These are phyloP conservation scores for Dactylellina haptotyla DNA, from an alignment of 2,329 filamentous ascomycete species.

Conservation along the genomic window DNA sequence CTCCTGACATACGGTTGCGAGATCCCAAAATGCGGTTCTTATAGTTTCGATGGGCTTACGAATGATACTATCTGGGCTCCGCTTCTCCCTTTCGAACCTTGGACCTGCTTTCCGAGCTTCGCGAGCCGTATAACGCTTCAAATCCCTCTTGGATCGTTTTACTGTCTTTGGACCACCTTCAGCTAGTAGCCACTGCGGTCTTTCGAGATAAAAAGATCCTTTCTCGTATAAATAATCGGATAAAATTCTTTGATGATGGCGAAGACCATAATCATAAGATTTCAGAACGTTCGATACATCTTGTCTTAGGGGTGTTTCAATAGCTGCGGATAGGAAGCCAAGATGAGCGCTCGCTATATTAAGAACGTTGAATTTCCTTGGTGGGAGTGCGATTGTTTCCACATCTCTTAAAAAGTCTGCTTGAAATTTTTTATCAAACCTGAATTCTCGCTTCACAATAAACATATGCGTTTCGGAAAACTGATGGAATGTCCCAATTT, in stretches of 20 bases:
- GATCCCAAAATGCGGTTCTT: background rate
- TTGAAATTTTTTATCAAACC: background rate
- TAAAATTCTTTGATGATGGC: background rate
- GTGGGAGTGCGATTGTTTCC: background rate
- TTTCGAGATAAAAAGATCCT: background rate
- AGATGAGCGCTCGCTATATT: background rate
- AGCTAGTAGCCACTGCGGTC: background rate
- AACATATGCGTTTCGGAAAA: no score
- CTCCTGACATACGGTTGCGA: slow-evolving; percentile 4
- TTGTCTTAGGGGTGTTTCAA: background rate
- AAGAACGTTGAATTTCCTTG: background rate
- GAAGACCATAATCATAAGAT: background rate
- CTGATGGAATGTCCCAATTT: no score
- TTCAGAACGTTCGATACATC: background rate
- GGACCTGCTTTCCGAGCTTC: background rate
- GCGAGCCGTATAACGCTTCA: no score
- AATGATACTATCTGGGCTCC: background rate
- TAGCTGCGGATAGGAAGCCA: background rate
- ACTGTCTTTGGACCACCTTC: no score
- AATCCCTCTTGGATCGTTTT: no score
- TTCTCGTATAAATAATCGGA: background rate
- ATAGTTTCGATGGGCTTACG: background rate
- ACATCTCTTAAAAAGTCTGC: background rate
- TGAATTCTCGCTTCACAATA: no score
- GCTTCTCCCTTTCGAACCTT: background rate